Evolutionary conservation across 169 alveolate species (phyloP), one percentile per base, ranked within the genome.

Genomic region (Plasmodium adleri): DNA sequence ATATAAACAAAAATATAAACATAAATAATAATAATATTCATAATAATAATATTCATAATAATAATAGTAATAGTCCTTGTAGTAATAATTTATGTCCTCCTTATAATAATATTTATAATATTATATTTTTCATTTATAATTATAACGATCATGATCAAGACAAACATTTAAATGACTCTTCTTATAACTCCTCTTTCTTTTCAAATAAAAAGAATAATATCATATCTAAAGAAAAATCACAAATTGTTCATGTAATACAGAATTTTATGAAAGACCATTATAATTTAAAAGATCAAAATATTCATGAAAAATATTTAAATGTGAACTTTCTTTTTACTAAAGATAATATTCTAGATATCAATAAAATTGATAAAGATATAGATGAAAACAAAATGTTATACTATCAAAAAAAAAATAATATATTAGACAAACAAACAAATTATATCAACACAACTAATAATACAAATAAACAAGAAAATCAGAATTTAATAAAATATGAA

Each of bases 101-200:
- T 28, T 28, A 78, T 13, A 63, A 13, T 39, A 67, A 56, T 47
- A 24, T 20, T 17, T 70, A 67, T 54, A 70, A 68, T 32, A 72
- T 83, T 10, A 68, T 83, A 28, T 58, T 83, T 67, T 67, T 68
- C 28, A 67, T 83, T 2, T 70, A 68, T 73, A 83, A 83, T 43
- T 83, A 68, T 68, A 52, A 54, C 15, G 64, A 83, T 59, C 15
- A 22, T 20, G 64, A n/a, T 13, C 26, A 49, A 56, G 24, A 12
- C 49, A 68, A 13, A 0, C 4, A 4, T 28, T 28, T 28, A 28
- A 28, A 28, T 28, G 5, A 3, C 3, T 28, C 43, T 1, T 28
- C 43, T 0, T 28, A 28, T 28, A 28, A 4, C 3, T 28, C 43
- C 43, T 28, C 43, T 28, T 28, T 28, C 6, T 28, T 28, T 28